These are phyloP conservation scores for Leishmania major DNA, from an alignment of 208 protist genomes.

Conservation along the genomic window DNA sequence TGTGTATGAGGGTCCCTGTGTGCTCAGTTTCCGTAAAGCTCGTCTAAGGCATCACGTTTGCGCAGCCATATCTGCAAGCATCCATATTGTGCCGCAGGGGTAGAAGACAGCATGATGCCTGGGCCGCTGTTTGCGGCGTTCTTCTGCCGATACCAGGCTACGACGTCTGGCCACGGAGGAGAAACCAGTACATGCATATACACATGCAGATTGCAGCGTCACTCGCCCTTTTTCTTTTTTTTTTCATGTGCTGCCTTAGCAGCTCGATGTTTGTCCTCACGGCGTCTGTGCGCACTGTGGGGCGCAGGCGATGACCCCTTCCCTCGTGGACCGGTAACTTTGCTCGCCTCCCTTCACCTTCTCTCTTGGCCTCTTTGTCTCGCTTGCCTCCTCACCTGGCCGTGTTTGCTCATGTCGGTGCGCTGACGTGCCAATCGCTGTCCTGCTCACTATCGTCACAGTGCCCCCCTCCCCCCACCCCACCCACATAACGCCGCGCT, in stretches of 20 bases:
- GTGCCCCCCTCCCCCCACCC: neutral
- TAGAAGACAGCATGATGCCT: too few relatives aligned
- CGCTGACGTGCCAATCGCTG: neutral
- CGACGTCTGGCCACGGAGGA: neutral
- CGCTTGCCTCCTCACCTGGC: neutral
- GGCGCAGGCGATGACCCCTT: neutral
- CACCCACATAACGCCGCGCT: neutral
- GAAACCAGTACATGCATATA: neutral
- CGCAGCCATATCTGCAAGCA: neutral
- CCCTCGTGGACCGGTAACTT: neutral
- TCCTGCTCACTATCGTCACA: neutral
- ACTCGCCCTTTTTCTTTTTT: too few relatives aligned
- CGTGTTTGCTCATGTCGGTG: neutral
- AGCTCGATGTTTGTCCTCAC: neutral
- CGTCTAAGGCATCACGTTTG: neutral
- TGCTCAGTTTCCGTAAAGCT: neutral
- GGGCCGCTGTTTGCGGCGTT: neutral
- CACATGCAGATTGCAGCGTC: neutral
- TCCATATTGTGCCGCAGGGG: neutral
- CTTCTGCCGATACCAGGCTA: neutral
- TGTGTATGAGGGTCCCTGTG: neutral
- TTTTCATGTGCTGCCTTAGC: neutral
- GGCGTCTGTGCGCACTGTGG: neutral
- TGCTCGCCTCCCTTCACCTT: neutral
- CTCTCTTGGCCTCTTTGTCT: conserved; percentile 18